Base-by-base conservation (phyloP, 768 basidiomycete genomes). In the Mycena chlorophos region DNA sequence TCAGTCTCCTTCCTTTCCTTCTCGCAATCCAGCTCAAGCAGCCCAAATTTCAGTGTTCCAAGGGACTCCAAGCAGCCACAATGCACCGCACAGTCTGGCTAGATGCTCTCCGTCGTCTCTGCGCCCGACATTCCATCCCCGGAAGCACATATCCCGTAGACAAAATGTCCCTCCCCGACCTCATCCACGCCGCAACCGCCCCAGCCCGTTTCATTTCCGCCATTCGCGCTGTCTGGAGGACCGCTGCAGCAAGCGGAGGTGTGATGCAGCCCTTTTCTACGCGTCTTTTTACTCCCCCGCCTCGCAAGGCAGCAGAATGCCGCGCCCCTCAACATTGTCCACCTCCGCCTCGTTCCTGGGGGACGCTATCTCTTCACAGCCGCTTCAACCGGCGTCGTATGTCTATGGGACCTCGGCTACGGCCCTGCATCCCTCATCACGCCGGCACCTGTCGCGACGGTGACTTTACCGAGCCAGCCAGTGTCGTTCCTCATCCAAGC, bases 321-420 rank as follows among this genome's bases (percentile, higher is more conserved):
- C 20, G 38, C 48, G 49, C 42, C 49, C 10, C 55, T 56, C 19
- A 38, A 49, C 10, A 56, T 63, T 39, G 23, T 25, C 5, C 34
- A 39, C 27, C 42, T 65, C n/a, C 64, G 57, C 43, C 57, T 72
- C 26, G 56, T 72, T 27, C 67, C 71, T 8, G 71, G 71, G 17
- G 71, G 71, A 6, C 68, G 71, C 1, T 72, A 63, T 55, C 65
- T 70, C n/a, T 37, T 69, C 20, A 68, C 65, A 1, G 52, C 61
- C 6, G 49, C 61, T 8, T 39, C 40, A 25, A 43, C 54, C 4
- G 55, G 52, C 49, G 42, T 66, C 5, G 30, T 67, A 10, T 54
- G 59, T 23, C 39, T 72, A 17, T 70, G 68, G 68, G 71, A 72
- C 58, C 57, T 70, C 20, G 68, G 67, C 3, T 63, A 55, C 26